Evolutionary conservation across 1,284 basidiomycete genomes (phyloP).

Genomic region (Anthracocystis setariae): DNA sequence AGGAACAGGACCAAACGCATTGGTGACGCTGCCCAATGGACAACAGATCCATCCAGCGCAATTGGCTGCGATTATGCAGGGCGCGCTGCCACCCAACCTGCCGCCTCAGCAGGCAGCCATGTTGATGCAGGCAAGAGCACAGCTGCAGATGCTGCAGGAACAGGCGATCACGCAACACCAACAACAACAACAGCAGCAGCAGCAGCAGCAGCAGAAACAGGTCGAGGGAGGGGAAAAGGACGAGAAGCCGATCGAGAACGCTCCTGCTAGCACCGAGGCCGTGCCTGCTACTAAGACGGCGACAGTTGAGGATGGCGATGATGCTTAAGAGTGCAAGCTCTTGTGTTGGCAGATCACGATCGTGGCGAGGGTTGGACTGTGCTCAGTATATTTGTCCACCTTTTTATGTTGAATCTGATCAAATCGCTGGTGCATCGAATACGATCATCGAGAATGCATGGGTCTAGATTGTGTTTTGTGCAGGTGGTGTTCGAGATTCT

Average conservation of each 20-base stretch:
- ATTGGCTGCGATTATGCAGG: slow-evolving; percentile 40
- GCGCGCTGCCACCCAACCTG: slow-evolving; percentile 43
- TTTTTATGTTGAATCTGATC: too few species aligned
- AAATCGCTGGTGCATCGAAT: too few species aligned
- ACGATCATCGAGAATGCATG: too few species aligned
- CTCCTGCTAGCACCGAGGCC: not conserved
- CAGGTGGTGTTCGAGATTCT: too few species aligned
- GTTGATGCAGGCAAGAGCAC: slow-evolving; percentile 43
- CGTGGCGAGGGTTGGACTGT: too few species aligned
- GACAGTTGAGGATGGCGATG: slow-evolving; percentile 34
- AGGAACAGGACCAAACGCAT: slow-evolving; percentile 30
- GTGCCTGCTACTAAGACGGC: slow-evolving; percentile 16
- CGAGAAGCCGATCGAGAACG: not conserved
- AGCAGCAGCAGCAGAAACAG: slow-evolving; percentile 4
- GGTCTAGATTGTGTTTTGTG: too few species aligned
- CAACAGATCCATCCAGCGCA: slow-evolving; percentile 39
- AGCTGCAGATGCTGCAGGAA: slow-evolving; percentile 27
- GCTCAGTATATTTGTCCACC: too few species aligned
- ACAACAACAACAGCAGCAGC: slow-evolving; percentile 9
- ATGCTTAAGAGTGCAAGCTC: slow-evolving; percentile 5
- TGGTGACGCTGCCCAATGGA: slow-evolving; percentile 39
- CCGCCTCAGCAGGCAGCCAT: slow-evolving; percentile 43
- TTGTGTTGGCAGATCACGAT: not conserved
- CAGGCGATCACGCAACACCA: slow-evolving; percentile 8
- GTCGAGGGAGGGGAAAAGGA: not conserved